Base-by-base conservation (phyloP, 306 rosid species). In the Abrus pulchellus region DNA sequence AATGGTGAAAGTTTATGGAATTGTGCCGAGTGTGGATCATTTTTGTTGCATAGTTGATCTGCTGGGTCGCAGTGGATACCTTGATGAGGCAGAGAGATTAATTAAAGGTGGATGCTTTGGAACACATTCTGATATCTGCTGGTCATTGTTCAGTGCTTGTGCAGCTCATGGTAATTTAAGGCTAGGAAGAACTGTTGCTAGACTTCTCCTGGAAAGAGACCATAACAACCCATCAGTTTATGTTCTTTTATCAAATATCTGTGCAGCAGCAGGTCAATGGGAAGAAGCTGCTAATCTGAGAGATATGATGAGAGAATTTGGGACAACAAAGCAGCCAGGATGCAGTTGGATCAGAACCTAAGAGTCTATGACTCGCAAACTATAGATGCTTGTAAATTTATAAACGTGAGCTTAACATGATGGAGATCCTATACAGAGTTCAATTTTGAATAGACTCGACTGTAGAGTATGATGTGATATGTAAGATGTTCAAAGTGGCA, bases 111-210 rank as follows among this genome's bases (percentile, higher is more conserved):
- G 87, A 81, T 76, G 62, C 40, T 86, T 89, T 53, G 83, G 88
- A 75, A 84, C 89, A 47, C 89, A 91, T 79, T 77, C 94, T 40
- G 83, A 89, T 65, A 86, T 91, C 5, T 93, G 88, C 86, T 91
- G 97, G 98, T 78, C 97, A 28, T 82, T 93, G 85, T 87, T 93
- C 68, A 90, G 98, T 83, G 94, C 98, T 14, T 93, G 97, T 82
- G 97, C 94, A 63, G 89, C 93, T 74, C 91, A 91, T 67, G 92
- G 91, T 56, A 86, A 92, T 75, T 60, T 92, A 85, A 87, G 78
- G 60, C 81, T 90, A 30, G 94, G 93, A 82, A 89, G 93, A 84
- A 90, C 76, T 43, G 76, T 89, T 38, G 90, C 94, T 44, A 75
- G 77, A 62, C 81, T 86, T 79, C 83, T 92, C 7, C 87, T 92